A percentile compares a stretch with the other conserved stretches of the same genome.
Conservation (phyloP, 1,284 basidiomycete genomes). For the Ustilago nuda region DNA sequence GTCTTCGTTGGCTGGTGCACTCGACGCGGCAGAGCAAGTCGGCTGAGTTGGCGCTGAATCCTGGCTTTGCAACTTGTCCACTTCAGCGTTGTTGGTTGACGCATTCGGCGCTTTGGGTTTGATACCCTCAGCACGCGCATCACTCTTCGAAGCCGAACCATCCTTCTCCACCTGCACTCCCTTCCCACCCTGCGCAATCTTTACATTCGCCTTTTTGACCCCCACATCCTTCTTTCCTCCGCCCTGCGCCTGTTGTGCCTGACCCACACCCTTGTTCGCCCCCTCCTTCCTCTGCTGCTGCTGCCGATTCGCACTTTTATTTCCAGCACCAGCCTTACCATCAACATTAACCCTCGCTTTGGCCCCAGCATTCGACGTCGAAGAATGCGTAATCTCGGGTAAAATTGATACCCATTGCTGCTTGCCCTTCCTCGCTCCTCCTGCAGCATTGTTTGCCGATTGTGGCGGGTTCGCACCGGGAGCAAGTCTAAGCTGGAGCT, state of each 20-base stretch:
- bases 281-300: conserved; percentile 22
- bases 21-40: not conserved
- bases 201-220: not conserved
- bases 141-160: not conserved
- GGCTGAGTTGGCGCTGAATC: not conserved
- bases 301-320: conserved; percentile 21
- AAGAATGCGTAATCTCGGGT: conserved; percentile 50
- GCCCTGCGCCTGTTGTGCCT: conserved; percentile 7
- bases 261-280: not conserved
- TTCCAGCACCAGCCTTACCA: conserved; percentile 3
- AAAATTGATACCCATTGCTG: conserved; percentile 59
- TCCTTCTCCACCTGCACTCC: not conserved
- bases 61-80: not conserved
- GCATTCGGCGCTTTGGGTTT: not conserved
- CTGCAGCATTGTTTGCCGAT: conserved; percentile 8
- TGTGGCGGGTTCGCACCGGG: conserved; percentile 24
- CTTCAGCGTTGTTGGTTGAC: not conserved
- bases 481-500: conserved; percentile 43
- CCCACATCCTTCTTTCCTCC: conserved; percentile 7
- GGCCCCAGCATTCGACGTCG: conserved; percentile 2
- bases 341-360: conserved; percentile 12
- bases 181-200: not conserved
- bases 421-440: conserved; percentile 43
- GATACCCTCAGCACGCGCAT: not conserved
- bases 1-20: not conserved